A percentile compares a stretch with the other conserved stretches of the same genome.
Evolutionary conservation across 805 yeast genomes (phyloP).

Genomic region (Kregervanrija fluxuum): DNA sequence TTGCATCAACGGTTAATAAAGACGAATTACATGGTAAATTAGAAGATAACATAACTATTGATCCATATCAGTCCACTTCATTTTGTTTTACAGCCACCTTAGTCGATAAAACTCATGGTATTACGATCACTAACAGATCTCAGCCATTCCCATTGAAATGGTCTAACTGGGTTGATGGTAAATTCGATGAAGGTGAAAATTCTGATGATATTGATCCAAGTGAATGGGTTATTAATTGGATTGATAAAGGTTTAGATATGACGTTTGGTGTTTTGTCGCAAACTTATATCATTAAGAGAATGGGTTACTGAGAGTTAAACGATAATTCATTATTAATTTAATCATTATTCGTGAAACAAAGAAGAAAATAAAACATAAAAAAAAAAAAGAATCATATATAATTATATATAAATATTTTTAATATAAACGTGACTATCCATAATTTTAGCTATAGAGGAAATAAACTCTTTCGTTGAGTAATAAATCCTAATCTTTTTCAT

Average conservation of each 20-base stretch:
- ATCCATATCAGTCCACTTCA: constrained; percentile 41
- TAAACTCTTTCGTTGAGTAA: not conserved
- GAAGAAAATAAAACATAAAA: too few relatives aligned
- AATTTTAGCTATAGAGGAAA: too few relatives aligned
- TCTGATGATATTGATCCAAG: constrained; percentile 47
- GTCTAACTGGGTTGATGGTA: constrained; percentile 84
- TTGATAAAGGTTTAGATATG: constrained; percentile 68
- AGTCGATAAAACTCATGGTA: constrained; percentile 71
- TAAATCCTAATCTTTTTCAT: constrained; percentile 1
- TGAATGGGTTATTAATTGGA: constrained; percentile 77
- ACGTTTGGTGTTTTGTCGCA: constrained; percentile 86
- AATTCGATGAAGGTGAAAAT: constrained; percentile 14
- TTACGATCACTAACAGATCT: constrained; percentile 67
- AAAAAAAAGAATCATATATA: too few relatives aligned
- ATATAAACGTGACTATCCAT: too few relatives aligned
- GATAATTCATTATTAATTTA: too few relatives aligned
- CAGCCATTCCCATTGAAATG: constrained; percentile 88
- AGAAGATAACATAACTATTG: constrained; percentile 33
- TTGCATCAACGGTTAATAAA: constrained; percentile 23
- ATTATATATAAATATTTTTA: too few relatives aligned
- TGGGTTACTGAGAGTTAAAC: constrained; percentile 48
- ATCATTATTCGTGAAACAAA: too few relatives aligned
- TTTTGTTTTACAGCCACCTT: constrained; percentile 73
- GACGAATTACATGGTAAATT: constrained; percentile 14
- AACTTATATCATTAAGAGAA: constrained; percentile 81